Conservation (phyloP, 208 protist genomes). For the Leishmania mexicana region DNA sequence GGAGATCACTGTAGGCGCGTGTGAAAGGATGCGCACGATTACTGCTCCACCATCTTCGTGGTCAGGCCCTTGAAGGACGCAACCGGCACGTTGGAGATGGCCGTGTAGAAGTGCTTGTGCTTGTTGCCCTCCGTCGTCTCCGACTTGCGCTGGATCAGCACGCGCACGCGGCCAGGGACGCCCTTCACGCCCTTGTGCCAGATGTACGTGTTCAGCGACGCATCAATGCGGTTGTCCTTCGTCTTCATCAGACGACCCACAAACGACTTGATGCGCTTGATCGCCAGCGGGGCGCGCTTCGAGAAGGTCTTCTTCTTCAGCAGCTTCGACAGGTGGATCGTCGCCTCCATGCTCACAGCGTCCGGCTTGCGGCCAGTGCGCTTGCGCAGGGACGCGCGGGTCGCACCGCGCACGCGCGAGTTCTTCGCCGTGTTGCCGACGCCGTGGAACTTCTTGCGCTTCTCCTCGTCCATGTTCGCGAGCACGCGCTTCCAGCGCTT, state of each 20-base stretch:
- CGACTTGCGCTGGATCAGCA: slow-evolving; percentile 91
- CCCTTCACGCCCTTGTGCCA: slow-evolving; percentile 97
- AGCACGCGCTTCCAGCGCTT: slow-evolving; percentile 90
- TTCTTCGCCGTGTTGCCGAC: slow-evolving; percentile 88
- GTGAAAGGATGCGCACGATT: slow-evolving; percentile 10
- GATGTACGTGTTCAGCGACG: slow-evolving; percentile 96
- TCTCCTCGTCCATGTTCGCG: slow-evolving; percentile 86
- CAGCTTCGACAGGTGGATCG: slow-evolving; percentile 98
- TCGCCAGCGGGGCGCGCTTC: slow-evolving; percentile 95
- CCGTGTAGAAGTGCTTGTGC: slow-evolving; percentile 91
- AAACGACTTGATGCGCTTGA: slow-evolving; percentile 96
- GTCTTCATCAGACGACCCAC: slow-evolving; percentile 96
- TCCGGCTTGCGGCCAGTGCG: slow-evolving; percentile 85
- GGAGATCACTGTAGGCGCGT: not conserved
- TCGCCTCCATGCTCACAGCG: slow-evolving; percentile 95
- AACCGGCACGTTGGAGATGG: slow-evolving; percentile 89
- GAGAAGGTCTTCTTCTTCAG: slow-evolving; percentile 97
- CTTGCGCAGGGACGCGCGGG: slow-evolving; percentile 84
- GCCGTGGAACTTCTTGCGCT: slow-evolving; percentile 85
- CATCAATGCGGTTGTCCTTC: slow-evolving; percentile 97
- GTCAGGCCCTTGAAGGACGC: slow-evolving; percentile 86
- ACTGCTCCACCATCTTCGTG: slow-evolving; percentile 80
- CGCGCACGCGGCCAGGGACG: slow-evolving; percentile 94
- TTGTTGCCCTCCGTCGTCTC: slow-evolving; percentile 82
- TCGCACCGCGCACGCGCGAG: slow-evolving; percentile 83